phyloP scores from a whole-genome alignment of 441 rosid genomes.

The Populus tomentosa region DNA sequence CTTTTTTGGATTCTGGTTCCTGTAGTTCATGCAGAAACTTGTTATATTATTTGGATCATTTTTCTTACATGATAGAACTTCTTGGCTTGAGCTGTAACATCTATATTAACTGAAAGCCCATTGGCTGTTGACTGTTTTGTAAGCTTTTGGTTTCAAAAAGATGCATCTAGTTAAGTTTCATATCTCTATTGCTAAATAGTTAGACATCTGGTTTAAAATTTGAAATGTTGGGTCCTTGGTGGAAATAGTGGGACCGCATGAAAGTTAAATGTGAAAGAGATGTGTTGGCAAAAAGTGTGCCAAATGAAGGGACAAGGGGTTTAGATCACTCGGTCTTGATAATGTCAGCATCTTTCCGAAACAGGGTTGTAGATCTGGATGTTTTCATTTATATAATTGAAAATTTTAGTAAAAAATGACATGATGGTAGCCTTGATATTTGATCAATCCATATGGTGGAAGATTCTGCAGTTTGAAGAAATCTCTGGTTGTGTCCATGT shows the following conservation, averaged over 20 bases:
- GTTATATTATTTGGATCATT: constrained; percentile 4
- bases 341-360: constrained; percentile 22
- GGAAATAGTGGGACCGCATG: constrained; percentile 9
- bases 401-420: constrained; percentile 9
- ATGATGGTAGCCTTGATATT: constrained; percentile 11
- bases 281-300: not conserved
- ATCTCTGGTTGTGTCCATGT: not conserved
- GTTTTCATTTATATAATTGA: constrained; percentile 9
- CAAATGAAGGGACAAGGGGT: not conserved
- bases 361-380: constrained; percentile 17
- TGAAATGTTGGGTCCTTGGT: not conserved
- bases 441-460: constrained; percentile 18
- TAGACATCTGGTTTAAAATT: constrained; percentile 3
- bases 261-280: constrained; percentile 7
- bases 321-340: constrained; percentile 13
- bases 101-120: not conserved
- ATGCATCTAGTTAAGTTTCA: not conserved
- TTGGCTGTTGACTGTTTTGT: constrained; percentile 6
- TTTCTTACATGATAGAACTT: constrained; percentile 5
- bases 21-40: not conserved
- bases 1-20: not conserved
- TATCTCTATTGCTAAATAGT: not conserved
- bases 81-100: constrained; percentile 6
- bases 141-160: not conserved
- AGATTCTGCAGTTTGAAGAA: constrained; percentile 10